phyloP scores from a whole-genome alignment of 2,329 filamentous ascomycete genomes.

The Ophiostoma australiae region DNA sequence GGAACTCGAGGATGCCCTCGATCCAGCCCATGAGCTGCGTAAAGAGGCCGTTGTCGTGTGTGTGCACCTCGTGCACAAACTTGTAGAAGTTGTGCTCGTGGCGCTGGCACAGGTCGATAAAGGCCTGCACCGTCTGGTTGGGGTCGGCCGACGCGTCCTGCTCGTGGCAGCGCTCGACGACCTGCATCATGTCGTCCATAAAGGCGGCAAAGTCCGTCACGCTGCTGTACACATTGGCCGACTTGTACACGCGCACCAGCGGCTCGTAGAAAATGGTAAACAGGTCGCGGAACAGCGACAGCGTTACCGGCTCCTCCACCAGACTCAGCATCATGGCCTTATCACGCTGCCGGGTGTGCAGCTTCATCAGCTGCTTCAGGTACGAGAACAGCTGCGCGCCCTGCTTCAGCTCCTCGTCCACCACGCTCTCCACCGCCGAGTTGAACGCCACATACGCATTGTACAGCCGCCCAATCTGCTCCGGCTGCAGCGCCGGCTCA shows the following conservation, averaged over 20 bases:
- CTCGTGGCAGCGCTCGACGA: constrained; percentile 60
- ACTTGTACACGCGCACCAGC: constrained; percentile 94
- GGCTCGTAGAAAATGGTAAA: constrained; percentile 99
- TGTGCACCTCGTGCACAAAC: constrained; percentile 96
- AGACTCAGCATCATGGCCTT: constrained; percentile 96
- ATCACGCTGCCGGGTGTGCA: constrained; percentile 84
- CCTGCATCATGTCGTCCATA: constrained; percentile 82
- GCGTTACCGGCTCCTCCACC: constrained; percentile 93
- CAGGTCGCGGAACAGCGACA: constrained; percentile 91
- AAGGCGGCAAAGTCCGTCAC: constrained; percentile 95
- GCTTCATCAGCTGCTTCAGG: constrained; percentile 88
- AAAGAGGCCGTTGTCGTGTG: constrained; percentile 94
- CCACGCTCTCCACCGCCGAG: constrained; percentile 75
- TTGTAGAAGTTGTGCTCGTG: constrained; percentile 98
- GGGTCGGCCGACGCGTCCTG: constrained; percentile 89
- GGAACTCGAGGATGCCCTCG: constrained; percentile 88
- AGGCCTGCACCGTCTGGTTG: constrained; percentile 95
- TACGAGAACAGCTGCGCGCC: constrained; percentile 90
- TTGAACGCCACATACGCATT: constrained; percentile 97
- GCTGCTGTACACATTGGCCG: constrained; percentile 94
- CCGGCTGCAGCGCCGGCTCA: constrained; percentile 61
- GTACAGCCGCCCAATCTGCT: constrained; percentile 79
- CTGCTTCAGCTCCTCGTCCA: constrained; percentile 81
- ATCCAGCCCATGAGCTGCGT: constrained; percentile 96
- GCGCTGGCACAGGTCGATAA: constrained; percentile 91